Percentiles rank a stretch among this genome's conserved stretches.
Conservation (phyloP, 495 filamentous ascomycete species). For the Extremus antarcticus region DNA sequence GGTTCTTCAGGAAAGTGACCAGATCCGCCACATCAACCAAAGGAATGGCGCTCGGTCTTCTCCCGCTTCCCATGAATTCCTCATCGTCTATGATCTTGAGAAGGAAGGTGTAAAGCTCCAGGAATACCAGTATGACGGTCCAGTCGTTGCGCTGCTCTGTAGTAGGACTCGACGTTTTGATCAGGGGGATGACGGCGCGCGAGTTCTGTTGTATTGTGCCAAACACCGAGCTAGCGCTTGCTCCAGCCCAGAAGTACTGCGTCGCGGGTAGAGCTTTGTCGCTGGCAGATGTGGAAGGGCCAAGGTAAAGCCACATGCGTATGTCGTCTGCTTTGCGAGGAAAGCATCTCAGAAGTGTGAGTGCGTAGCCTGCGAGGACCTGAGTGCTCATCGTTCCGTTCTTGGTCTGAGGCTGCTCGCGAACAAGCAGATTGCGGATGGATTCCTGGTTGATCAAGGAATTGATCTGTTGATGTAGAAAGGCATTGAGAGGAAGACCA, state of each 20-base stretch:
- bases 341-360: slow-evolving; percentile 79
- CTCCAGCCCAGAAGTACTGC: slow-evolving; percentile 81
- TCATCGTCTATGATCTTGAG: slow-evolving; percentile 91
- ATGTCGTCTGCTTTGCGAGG: slow-evolving; percentile 77
- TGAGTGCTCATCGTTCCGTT: slow-evolving; percentile 41
- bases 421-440: slow-evolving; percentile 21
- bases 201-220: slow-evolving; percentile 50
- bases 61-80: slow-evolving; percentile 48
- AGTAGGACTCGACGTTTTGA: slow-evolving; percentile 34
- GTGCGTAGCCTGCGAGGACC: slow-evolving; percentile 71
- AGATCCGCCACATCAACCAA: slow-evolving; percentile 62
- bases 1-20: slow-evolving; percentile 77
- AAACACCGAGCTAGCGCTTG: slow-evolving; percentile 57
- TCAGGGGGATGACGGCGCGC: slow-evolving; percentile 42
- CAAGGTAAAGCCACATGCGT: slow-evolving; percentile 85
- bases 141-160: slow-evolving; percentile 55
- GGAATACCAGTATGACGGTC: slow-evolving; percentile 78
- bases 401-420: neutral
- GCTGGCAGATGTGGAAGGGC: slow-evolving; percentile 45
- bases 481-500: slow-evolving; percentile 21
- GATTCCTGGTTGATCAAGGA: slow-evolving; percentile 53
- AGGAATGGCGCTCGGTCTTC: slow-evolving; percentile 54
- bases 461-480: slow-evolving; percentile 40
- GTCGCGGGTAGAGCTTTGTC: slow-evolving; percentile 51
- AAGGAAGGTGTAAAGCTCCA: slow-evolving; percentile 89